Evolutionary conservation across 306 rosid species (phyloP).

Genomic region (Pyrus pyrifolia): DNA sequence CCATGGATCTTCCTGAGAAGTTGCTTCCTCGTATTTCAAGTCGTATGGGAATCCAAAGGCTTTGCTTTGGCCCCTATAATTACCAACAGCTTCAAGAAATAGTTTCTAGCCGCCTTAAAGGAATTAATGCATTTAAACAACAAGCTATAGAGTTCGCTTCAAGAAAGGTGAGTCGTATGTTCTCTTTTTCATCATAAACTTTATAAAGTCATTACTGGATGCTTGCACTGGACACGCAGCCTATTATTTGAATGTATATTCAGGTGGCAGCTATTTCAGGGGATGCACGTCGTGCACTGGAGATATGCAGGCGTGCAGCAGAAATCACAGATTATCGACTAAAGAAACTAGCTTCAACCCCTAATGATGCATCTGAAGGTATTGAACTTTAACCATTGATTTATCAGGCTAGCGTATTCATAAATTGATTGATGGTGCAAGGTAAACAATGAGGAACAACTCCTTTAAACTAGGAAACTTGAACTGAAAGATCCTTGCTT

Average conservation of each 20-base stretch:
- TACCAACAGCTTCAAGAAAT: conserved; percentile 93
- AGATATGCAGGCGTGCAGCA: conserved; percentile 92
- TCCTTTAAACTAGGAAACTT: not conserved
- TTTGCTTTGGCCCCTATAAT: conserved; percentile 94
- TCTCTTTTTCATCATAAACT: not conserved
- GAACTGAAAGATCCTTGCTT: not conserved
- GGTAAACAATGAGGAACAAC: not conserved
- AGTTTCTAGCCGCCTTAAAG: conserved; percentile 75
- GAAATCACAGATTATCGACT: conserved; percentile 72
- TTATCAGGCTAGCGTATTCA: not conserved
- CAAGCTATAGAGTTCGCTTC: conserved; percentile 41
- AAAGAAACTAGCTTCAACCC: conserved; percentile 40
- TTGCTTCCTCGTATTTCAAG: conserved; percentile 98
- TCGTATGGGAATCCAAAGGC: conserved; percentile 94
- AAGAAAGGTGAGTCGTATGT: not conserved
- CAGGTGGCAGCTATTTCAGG: conserved; percentile 97
- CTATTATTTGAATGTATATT: conserved; percentile 17
- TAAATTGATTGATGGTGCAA: not conserved
- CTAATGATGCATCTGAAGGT: conserved; percentile 44
- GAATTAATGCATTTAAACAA: conserved; percentile 78
- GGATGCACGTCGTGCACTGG: conserved; percentile 95
- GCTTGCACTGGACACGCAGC: not conserved
- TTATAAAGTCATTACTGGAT: not conserved
- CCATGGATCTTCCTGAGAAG: conserved; percentile 99
- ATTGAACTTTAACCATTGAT: conserved; percentile 3